A percentile compares a stretch with the other conserved stretches of the same genome.
These are phyloP conservation scores for Discostella stelligeroides DNA, from an alignment of 108 stramenopile species.

Conservation along the genomic window DNA sequence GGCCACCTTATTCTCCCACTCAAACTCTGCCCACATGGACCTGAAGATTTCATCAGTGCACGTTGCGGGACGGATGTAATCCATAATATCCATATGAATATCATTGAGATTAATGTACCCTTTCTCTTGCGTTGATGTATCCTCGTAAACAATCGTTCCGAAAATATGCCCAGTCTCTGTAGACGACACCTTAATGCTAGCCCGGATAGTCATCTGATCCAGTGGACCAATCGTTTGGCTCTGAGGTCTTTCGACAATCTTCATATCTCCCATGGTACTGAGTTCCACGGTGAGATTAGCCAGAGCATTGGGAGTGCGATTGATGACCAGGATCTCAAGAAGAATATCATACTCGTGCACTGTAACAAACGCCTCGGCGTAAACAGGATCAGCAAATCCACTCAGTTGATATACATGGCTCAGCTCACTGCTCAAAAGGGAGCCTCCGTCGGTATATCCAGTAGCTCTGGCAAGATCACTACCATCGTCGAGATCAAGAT, in stretches of 20 bases:
- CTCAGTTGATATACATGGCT: constrained; percentile 96
- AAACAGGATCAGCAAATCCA: constrained; percentile 98
- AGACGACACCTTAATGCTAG: constrained; percentile 97
- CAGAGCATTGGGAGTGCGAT: constrained; percentile 96
- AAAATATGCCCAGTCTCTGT: constrained; percentile 99
- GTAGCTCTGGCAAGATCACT: constrained; percentile 95
- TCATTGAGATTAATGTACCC: constrained; percentile 97
- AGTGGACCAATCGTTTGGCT: constrained; percentile 94
- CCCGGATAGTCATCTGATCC: constrained; percentile 93
- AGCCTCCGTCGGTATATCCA: constrained; percentile 73
- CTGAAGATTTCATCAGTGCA: constrained; percentile 97
- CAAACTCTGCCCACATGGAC: constrained; percentile 99
- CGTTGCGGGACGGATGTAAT: constrained; percentile 98
- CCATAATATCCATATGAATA: constrained; percentile 99
- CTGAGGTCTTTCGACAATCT: constrained; percentile 98
- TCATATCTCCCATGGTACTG: constrained; percentile 98
- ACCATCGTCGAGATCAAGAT: constrained; percentile 98
- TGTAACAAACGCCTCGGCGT: constrained; percentile 97
- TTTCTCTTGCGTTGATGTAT: constrained; percentile 90
- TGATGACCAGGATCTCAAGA: constrained; percentile 96
- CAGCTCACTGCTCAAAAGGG: constrained; percentile 70
- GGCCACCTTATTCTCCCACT: constrained; percentile 99
- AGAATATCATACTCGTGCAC: constrained; percentile 99
- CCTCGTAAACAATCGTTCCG: constrained; percentile 98
- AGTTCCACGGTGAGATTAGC: constrained; percentile 97